Evolutionary conservation across 768 basidiomycete species (phyloP).

Genomic region (Xerocomus spinulosus): DNA sequence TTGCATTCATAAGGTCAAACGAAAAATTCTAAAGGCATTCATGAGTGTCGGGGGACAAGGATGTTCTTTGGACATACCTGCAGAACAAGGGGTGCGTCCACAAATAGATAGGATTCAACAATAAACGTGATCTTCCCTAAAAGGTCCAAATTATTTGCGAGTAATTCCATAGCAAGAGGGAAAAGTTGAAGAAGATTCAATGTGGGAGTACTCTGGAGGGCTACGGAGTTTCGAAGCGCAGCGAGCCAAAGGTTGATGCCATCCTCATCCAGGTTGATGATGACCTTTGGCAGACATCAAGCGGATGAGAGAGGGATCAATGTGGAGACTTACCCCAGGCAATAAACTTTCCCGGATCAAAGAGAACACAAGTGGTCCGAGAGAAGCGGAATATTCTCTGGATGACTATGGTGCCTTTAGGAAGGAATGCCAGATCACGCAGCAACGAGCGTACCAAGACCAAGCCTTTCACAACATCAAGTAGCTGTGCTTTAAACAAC

Average conservation of each 20-base stretch:
- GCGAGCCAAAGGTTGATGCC: slow-evolving; percentile 70
- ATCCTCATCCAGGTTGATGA: slow-evolving; percentile 74
- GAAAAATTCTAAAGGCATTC: slow-evolving; percentile 43
- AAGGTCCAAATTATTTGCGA: slow-evolving; percentile 68
- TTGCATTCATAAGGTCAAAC: slow-evolving; percentile 53
- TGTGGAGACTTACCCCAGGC: slow-evolving; percentile 41
- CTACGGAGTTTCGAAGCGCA: slow-evolving; percentile 60
- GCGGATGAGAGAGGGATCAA: background rate
- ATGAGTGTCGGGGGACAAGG: slow-evolving; percentile 1
- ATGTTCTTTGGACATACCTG: slow-evolving; percentile 43
- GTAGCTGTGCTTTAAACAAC: slow-evolving; percentile 65
- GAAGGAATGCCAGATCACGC: background rate
- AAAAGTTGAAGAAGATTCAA: slow-evolving; percentile 60
- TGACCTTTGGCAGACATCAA: slow-evolving; percentile 40
- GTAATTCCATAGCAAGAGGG: slow-evolving; percentile 54
- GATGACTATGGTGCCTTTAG: slow-evolving; percentile 48
- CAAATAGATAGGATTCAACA: slow-evolving; percentile 74
- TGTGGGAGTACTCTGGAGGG: slow-evolving; percentile 45
- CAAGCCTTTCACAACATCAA: slow-evolving; percentile 67
- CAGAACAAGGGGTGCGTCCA: slow-evolving; percentile 58
- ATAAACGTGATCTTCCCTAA: slow-evolving; percentile 64
- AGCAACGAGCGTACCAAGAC: slow-evolving; percentile 46
- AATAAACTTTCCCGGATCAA: slow-evolving; percentile 62
- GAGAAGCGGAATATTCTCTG: slow-evolving; percentile 52
- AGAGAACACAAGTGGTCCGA: slow-evolving; percentile 55